A percentile compares a stretch with the other conserved stretches of the same genome.
Conservation (phyloP, 139 green algal genomes). For the Closterium sp. region DNA sequence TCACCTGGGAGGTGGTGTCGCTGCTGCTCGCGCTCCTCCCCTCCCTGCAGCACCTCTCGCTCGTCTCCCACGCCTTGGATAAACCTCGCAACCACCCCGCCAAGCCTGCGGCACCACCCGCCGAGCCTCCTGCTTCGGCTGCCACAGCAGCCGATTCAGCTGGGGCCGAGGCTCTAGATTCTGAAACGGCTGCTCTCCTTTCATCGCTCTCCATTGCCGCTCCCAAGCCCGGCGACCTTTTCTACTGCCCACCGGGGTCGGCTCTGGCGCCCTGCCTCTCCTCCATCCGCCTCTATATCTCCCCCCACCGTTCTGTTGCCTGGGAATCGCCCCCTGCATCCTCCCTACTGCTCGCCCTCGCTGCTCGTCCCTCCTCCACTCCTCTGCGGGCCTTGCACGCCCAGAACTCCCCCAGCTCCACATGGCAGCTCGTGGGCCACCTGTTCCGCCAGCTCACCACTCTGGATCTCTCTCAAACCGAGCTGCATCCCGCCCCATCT, state of each 20-base stretch:
- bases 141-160: too few relatives aligned
- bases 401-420: not conserved
- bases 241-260: not conserved
- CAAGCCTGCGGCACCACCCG: too few relatives aligned
- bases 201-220: not conserved
- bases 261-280: not conserved
- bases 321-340: not conserved
- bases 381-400: not conserved
- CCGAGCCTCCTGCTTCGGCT: not conserved
- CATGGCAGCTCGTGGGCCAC: not conserved
- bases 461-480: not conserved
- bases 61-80: not conserved
- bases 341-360: not conserved
- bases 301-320: not conserved
- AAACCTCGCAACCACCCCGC: not conserved
- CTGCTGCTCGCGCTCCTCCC: not conserved
- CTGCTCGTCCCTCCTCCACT: not conserved
- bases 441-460: not conserved
- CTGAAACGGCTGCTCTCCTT: not conserved
- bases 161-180: not conserved
- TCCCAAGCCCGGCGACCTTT: not conserved
- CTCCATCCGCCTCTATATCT: not conserved
- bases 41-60: not conserved
- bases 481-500: not conserved
- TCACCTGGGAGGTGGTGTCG: not conserved